Base-by-base conservation (phyloP, 495 filamentous ascomycete genomes). In the Daldinia grandis region DNA sequence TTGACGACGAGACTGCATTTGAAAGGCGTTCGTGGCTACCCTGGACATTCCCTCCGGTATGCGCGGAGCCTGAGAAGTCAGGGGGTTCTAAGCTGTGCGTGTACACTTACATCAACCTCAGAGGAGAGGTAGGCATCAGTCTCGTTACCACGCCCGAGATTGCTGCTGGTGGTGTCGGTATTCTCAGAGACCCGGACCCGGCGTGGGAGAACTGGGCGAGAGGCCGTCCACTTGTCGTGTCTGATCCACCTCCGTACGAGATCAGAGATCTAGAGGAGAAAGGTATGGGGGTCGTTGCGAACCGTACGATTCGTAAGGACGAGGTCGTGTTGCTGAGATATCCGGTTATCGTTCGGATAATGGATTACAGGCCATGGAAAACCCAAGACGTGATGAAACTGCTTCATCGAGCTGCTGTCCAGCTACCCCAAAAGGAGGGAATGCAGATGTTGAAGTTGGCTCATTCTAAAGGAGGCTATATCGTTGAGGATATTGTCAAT, bases 231-330 rank as follows among this genome's bases (percentile, higher is more conserved):
- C 51, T 76, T 37, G 51, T 40, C 0, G 40, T 63, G 6, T 25
- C 62, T 9, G 33, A 54, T 1, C 62, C 62, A 30, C 53, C 47
- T 19, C 57, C 73, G 1, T 80, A 79, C 64, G 74, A 75, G 19
- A 30, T 79, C 15, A 44, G 66, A 1, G 72, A 78, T 12, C 66
- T 81, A 1, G 58, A 72, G 6, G 76, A 70, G 14, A 78, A 77
- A 35, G 78, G 79, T 12, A 71, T 74, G 51, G 79, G 79, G 3
- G 59, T 80, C 5, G 40, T 81, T 15, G 79, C 79, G 21, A 78
- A 68, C 17, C 60, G 74, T 5, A 68, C 61, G 19, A 78, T 81
- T 9, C 31, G 55, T 5, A 61, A 62, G 8, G 75, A 73, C 4
- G 66, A 77, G 44, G 65, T 79, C 0, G 64, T 81, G 19, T 71